Evolutionary conservation across 805 yeast genomes (phyloP).

Genomic region (Ogataea pilisensis): DNA sequence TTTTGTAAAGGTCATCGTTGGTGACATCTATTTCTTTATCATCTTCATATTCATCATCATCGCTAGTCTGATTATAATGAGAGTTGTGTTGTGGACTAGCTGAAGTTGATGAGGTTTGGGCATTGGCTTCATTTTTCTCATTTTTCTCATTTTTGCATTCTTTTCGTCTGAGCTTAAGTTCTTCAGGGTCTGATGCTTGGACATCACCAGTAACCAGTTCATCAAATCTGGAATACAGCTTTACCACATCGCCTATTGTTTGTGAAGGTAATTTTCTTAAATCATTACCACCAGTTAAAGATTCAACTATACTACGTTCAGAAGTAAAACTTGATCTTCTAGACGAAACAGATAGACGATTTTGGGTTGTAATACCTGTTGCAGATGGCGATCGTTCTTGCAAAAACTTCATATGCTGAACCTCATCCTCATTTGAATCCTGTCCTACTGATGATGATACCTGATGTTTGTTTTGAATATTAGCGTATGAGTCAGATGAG

Average conservation of each 20-base stretch:
- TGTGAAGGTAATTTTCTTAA: slow-evolving; percentile 38
- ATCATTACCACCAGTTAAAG: slow-evolving; percentile 9
- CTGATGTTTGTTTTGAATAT: not conserved
- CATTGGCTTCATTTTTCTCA: no score
- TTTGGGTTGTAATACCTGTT: no score
- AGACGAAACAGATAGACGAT: not conserved
- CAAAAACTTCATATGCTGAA: slow-evolving; percentile 3
- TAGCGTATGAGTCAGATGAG: not conserved
- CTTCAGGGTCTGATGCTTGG: slow-evolving; percentile 13
- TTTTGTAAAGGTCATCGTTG: not conserved
- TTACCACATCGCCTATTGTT: slow-evolving; percentile 41
- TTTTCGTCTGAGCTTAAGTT: slow-evolving; percentile 8
- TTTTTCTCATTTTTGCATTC: not conserved
- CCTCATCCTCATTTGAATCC: not conserved
- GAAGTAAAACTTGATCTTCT: slow-evolving; percentile 10
- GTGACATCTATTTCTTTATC: not conserved
- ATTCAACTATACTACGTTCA: slow-evolving; percentile 3
- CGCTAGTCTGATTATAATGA: not conserved
- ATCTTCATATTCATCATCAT: slow-evolving; percentile 1
- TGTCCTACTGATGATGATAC: not conserved
- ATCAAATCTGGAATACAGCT: slow-evolving; percentile 48
- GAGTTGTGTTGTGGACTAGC: no score
- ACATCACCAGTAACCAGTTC: slow-evolving; percentile 22
- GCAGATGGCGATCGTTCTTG: slow-evolving; percentile 3
- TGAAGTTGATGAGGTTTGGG: no score